A percentile compares a stretch with the other conserved stretches of the same genome.
Conservation (phyloP, 1,284 basidiomycete species). For the Microbotryum intermedium region DNA sequence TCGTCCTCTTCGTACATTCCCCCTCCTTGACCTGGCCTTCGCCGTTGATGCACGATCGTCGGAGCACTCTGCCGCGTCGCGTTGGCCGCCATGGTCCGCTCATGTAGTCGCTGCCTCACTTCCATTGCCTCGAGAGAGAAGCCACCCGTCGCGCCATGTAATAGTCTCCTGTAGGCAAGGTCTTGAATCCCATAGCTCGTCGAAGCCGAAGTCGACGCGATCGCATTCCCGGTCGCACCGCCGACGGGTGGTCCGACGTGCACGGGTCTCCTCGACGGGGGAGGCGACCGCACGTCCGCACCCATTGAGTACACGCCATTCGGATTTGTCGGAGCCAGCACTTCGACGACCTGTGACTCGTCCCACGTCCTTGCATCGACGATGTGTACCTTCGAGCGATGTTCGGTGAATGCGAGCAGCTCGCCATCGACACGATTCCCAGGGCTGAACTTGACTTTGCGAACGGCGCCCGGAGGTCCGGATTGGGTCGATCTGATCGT, state of each 20-base stretch:
- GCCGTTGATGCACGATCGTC: neutral
- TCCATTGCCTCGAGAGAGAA: too few relatives aligned
- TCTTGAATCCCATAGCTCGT: too few relatives aligned
- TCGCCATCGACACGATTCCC: slow-evolving; percentile 46
- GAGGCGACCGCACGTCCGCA: too few relatives aligned
- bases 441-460: slow-evolving; percentile 65
- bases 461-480: slow-evolving; percentile 61
- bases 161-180: too few relatives aligned
- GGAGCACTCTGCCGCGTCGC: neutral
- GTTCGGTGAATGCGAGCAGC: slow-evolving; percentile 76
- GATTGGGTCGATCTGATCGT: slow-evolving; percentile 19
- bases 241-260: too few relatives aligned
- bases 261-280: too few relatives aligned
- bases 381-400: slow-evolving; percentile 63
- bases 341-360: slow-evolving; percentile 55
- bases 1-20: neutral
- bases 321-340: too few relatives aligned
- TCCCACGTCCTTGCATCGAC: slow-evolving; percentile 73
- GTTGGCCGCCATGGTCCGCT: neutral
- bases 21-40: neutral
- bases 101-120: too few relatives aligned
- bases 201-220: too few relatives aligned
- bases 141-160: too few relatives aligned
- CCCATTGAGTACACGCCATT: too few relatives aligned
- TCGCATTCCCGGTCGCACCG: too few relatives aligned